Evolutionary conservation across 306 rosid genomes (phyloP).

Genomic region (Trichosanthes truncata): DNA sequence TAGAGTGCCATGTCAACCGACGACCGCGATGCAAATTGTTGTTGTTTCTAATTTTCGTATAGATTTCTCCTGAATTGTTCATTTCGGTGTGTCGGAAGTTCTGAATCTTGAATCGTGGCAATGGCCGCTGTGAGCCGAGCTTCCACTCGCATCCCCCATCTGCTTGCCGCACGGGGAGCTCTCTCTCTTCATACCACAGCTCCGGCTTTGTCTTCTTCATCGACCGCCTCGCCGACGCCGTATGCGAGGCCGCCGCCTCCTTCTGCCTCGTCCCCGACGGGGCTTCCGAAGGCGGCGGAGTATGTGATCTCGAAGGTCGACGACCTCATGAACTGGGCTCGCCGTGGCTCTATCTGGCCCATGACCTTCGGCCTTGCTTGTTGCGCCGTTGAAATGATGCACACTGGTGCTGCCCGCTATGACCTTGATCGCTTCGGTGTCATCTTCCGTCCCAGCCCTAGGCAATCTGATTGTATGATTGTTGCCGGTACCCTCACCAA

Average conservation of each 20-base stretch:
- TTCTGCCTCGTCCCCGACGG: conserved; percentile 43
- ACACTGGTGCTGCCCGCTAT: conserved; percentile 89
- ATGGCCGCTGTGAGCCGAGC: conserved; percentile 62
- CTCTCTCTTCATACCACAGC: conserved; percentile 52
- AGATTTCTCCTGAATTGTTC: neutral
- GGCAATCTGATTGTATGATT: conserved; percentile 94
- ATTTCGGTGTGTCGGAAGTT: neutral
- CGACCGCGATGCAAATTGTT: neutral
- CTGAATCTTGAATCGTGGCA: conserved; percentile 8
- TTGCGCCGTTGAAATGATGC: conserved; percentile 99
- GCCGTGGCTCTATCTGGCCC: conserved; percentile 92
- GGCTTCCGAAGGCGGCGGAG: conserved; percentile 76
- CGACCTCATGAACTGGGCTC: conserved; percentile 95
- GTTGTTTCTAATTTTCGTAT: neutral
- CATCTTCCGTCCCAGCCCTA: conserved; percentile 94
- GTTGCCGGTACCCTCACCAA: conserved; percentile 98
- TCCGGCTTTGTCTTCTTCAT: conserved; percentile 32
- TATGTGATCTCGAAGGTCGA: conserved; percentile 88
- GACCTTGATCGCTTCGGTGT: conserved; percentile 92
- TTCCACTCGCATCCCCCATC: conserved; percentile 39
- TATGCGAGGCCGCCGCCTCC: conserved; percentile 57
- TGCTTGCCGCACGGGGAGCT: conserved; percentile 41
- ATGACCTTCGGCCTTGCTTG: conserved; percentile 98
- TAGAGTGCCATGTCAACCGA: conserved; percentile 10
- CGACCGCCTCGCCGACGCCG: conserved; percentile 33